Conservation (phyloP, 2,329 filamentous ascomycete species). For the Botrytis elliptica region DNA sequence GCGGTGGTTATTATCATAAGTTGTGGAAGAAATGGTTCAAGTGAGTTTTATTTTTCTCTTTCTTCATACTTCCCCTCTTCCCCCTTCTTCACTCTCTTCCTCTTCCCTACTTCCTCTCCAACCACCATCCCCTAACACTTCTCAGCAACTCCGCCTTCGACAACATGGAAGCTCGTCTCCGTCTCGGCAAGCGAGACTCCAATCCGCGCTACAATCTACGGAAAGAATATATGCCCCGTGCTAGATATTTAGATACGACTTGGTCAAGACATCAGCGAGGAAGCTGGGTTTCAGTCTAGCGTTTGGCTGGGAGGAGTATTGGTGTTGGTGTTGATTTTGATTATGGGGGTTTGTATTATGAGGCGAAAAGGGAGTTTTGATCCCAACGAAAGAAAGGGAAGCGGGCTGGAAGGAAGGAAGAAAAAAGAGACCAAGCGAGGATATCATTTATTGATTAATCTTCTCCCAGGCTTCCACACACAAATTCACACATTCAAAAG, state of each 20-base stretch:
- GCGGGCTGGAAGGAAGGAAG: fast-evolving
- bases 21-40: constrained; percentile 38
- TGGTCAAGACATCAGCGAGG: background rate
- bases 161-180: constrained; percentile 27
- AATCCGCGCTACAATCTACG: background rate
- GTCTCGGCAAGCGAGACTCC: background rate
- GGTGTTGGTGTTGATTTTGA: background rate
- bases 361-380: background rate
- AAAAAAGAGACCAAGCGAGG: background rate
- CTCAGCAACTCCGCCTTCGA: constrained; percentile 29
- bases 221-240: background rate
- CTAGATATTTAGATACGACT: background rate
- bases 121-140: background rate
- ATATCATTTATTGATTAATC: too few relatives aligned
- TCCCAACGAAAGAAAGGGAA: background rate
- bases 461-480: too few relatives aligned
- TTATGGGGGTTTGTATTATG: background rate
- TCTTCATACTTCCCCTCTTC: too few relatives aligned
- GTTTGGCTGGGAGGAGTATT: background rate
- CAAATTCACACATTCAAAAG: fast-evolving
- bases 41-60: background rate
- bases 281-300: background rate
- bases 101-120: too few relatives aligned
- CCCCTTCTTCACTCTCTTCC: too few relatives aligned
- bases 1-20: constrained; percentile 30